Evolutionary conservation across 108 stramenopile genomes (phyloP), one percentile per base, ranked within the genome.

Genomic region (Cyclotella baltica): DNA sequence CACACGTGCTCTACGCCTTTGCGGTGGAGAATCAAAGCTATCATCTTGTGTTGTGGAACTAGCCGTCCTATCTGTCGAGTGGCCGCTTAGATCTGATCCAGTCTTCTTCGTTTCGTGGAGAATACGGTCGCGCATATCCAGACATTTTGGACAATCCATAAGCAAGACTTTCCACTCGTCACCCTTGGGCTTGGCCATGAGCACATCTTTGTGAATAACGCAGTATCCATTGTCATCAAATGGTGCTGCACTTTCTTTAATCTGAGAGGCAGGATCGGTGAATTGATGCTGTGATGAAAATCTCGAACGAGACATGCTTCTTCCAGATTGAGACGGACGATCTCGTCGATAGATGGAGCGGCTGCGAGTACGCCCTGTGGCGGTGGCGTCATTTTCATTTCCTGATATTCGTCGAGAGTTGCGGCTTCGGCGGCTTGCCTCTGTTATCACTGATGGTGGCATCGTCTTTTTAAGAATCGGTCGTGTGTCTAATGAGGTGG

Each of bases 181-280:
- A 6, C 48, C 48, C 25, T 68, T 52, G 35, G 31, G 55, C 35
- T 74, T 74, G 28, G 72, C 73, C 35, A 73, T 25, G 23, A 23
- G 30, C 10, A 73, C 73, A 33, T 73, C 73, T 23, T 47, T 47
- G 16, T 73, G 73, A 11, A 64, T 19, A 2, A 35, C 20, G 33
- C 73, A 73, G 25, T 73, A 73, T 38, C 73, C 73, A 48, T 73
- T 36, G 20, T 5, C 59, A 48, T 63, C 72, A 50, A 62, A 73
- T n/a, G n/a, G n/a, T n/a, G n/a, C n/a, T n/a, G n/a, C n/a, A n/a
- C n/a, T n/a, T n/a, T n/a, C n/a, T n/a, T n/a, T n/a, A n/a, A n/a
- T n/a, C 19, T 47, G 72, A 20, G 22, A 33, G 18, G 62, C 25
- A 29, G 20, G 36, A 19, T 64, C 22, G 10, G 9, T 38, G 23